Evolutionary conservation across 257 asterid genomes (phyloP).

Genomic region (Asclepias syriaca): DNA sequence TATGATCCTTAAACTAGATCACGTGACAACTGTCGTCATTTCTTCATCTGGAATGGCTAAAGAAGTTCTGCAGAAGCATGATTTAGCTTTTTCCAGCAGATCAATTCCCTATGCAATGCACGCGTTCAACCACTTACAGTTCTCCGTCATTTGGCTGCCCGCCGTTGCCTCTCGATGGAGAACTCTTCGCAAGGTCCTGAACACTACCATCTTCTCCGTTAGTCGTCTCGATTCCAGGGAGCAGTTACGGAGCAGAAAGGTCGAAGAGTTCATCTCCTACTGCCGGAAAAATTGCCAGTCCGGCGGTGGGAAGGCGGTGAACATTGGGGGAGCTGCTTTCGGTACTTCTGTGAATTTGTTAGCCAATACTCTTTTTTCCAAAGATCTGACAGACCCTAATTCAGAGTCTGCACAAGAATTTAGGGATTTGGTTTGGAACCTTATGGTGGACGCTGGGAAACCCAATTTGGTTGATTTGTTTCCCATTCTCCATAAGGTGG

Average conservation of each 20-base stretch:
- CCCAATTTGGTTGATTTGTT: constrained; percentile 52
- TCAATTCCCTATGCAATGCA: constrained; percentile 50
- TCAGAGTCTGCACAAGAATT: constrained; percentile 49
- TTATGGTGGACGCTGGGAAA: constrained; percentile 31
- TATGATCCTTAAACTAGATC: constrained; percentile 56
- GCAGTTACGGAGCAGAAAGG: constrained; percentile 42
- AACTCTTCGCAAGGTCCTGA: constrained; percentile 52
- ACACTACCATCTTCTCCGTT: constrained; percentile 53
- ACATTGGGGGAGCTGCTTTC: constrained; percentile 26
- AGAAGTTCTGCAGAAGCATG: constrained; percentile 64
- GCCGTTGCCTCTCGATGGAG: constrained; percentile 56
- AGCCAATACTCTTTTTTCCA: constrained; percentile 45
- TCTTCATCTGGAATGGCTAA: constrained; percentile 60
- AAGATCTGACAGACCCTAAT: constrained; percentile 40
- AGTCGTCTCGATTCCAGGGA: constrained; percentile 62
- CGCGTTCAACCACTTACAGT: constrained; percentile 54
- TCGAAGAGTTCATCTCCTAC: constrained; percentile 31
- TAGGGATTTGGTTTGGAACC: constrained; percentile 40
- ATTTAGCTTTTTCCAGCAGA: constrained; percentile 50
- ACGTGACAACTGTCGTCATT: constrained; percentile 45
- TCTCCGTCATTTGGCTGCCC: constrained; percentile 71
- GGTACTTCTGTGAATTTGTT: constrained; percentile 38
- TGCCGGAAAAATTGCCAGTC: constrained; percentile 22
- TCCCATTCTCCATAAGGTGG: constrained; percentile 33
- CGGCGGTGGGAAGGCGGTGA: constrained; percentile 27